Evolutionary conservation across 371 early-diverging fungal genomes (phyloP).

Genomic region (Mortierella sp.): DNA sequence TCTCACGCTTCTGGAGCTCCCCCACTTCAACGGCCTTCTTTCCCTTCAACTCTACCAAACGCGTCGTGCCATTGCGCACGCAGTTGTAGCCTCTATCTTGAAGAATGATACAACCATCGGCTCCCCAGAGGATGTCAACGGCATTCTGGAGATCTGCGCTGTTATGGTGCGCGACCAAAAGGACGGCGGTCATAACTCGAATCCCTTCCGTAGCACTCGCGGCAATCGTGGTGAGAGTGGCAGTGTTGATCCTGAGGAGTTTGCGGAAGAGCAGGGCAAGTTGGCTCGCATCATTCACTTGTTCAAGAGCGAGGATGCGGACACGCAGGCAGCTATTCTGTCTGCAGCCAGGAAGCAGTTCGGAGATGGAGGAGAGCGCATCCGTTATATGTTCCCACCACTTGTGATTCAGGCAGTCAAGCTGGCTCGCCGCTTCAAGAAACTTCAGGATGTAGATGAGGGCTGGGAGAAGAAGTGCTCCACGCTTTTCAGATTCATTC

Average conservation of each 20-base stretch:
- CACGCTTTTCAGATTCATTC: constrained; percentile 79
- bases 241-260: constrained; percentile 75
- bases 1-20: constrained; percentile 69
- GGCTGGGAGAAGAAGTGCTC: constrained; percentile 75
- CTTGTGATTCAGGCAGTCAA: constrained; percentile 80
- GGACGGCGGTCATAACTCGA: constrained; percentile 64
- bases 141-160: constrained; percentile 84
- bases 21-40: constrained; percentile 85
- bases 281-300: constrained; percentile 89
- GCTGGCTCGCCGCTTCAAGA: constrained; percentile 71
- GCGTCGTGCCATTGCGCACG: constrained; percentile 84
- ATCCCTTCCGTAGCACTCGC: constrained; percentile 57
- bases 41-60: constrained; percentile 83
- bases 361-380: constrained; percentile 85
- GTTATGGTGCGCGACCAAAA: constrained; percentile 85
- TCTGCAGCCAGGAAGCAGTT: constrained; percentile 85
- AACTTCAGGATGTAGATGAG: constrained; percentile 66
- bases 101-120: constrained; percentile 76
- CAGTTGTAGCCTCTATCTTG: constrained; percentile 76
- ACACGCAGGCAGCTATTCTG: constrained; percentile 82
- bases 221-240: constrained; percentile 59
- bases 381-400: constrained; percentile 90
- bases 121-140: constrained; percentile 84
- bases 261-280: constrained; percentile 86
- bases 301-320: constrained; percentile 76